Evolutionary conservation across 2,329 filamentous ascomycete species (phyloP), one percentile per base, ranked within the genome.

Genomic region (Cladosporium halotolerans): DNA sequence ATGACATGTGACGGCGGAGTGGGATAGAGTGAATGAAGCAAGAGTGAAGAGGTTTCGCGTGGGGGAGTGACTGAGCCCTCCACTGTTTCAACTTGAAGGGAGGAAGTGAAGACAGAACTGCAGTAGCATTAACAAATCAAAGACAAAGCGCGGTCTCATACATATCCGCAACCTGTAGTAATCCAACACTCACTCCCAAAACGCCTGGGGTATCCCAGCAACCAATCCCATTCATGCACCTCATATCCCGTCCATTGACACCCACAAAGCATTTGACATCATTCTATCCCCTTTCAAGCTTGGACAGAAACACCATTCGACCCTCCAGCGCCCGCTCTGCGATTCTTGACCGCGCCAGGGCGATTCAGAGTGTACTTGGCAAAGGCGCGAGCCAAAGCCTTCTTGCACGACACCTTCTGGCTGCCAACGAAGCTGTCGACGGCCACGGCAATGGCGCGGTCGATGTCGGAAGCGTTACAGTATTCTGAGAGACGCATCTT

Each of bases 401-500:
- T 96, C 80, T 97, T 99, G 74, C 89, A 93, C 74, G 89, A 95
- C 64, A 97, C 83, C 76, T 99, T 99, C 70, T 99, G 93, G 63
- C 88, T 95, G 57, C 88, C 89, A 41, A 99, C 89, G 66, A 99
- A 99, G 53, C 88, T 95, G 61, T 97, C 91, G 2, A 99, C 89
- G 0, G 93, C 95, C 6, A 99, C 93, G 11, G 91, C 89, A 66
- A 99, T 99, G 54, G 93, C 93, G 41, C 93, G 89, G 72, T 99
- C 93, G 63, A 99, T 96, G 67, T 99, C 93, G 55, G 87, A 82
- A 1, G 87, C 75, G 5, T 86, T 86, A 72, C 92, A 96, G 76
- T 96, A 97, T 61, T 99, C 93, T 0, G 88, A 93, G n/a, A 99
- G 78, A 11, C 93, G 86, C 93, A 99, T 99, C 66, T 95, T 92